phyloP scores from a whole-genome alignment of 2,329 filamentous ascomycete genomes.

The Cladosporium sp. region DNA sequence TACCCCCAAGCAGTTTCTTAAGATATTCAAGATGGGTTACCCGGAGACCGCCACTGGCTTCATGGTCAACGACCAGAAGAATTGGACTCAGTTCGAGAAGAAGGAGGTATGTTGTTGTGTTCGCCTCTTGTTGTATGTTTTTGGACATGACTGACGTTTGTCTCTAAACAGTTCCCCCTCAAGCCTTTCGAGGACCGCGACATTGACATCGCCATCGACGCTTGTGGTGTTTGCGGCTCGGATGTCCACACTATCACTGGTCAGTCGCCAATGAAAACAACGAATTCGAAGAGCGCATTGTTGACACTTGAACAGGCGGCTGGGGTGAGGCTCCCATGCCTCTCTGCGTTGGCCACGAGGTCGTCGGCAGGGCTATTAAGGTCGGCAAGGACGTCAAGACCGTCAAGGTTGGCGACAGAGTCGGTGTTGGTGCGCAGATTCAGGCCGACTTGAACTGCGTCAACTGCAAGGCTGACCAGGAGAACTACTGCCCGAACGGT shows the following conservation, averaged over 20 bases:
- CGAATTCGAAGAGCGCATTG: not conserved
- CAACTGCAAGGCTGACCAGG: constrained; percentile 49
- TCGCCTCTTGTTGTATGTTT: not conserved
- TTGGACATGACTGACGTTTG: not conserved
- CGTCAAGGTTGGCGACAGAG: constrained; percentile 41
- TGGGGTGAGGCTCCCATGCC: constrained; percentile 62
- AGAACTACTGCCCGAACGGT: constrained; percentile 49
- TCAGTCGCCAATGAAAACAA: constrained; percentile 6
- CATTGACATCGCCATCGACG: constrained; percentile 81
- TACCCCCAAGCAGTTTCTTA: not conserved
- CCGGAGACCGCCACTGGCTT: constrained; percentile 49
- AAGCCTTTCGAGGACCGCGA: constrained; percentile 86
- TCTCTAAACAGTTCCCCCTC: constrained; percentile 60
- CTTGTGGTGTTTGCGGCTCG: constrained; percentile 59
- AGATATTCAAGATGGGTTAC: constrained; percentile 39
- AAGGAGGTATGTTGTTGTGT: constrained; percentile 41
- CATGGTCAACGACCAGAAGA: constrained; percentile 52
- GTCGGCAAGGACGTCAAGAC: constrained; percentile 47
- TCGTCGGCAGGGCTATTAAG: constrained; percentile 46
- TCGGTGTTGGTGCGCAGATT: constrained; percentile 48
- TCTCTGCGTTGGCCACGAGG: constrained; percentile 63
- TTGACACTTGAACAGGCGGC: constrained; percentile 42
- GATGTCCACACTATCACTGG: constrained; percentile 42
- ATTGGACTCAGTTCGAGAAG: constrained; percentile 56
- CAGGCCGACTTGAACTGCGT: constrained; percentile 45